A percentile compares a stretch with the other conserved stretches of the same genome.
Evolutionary conservation across 75 land plant species (phyloP).

Genomic region (Picea sitchensis): DNA sequence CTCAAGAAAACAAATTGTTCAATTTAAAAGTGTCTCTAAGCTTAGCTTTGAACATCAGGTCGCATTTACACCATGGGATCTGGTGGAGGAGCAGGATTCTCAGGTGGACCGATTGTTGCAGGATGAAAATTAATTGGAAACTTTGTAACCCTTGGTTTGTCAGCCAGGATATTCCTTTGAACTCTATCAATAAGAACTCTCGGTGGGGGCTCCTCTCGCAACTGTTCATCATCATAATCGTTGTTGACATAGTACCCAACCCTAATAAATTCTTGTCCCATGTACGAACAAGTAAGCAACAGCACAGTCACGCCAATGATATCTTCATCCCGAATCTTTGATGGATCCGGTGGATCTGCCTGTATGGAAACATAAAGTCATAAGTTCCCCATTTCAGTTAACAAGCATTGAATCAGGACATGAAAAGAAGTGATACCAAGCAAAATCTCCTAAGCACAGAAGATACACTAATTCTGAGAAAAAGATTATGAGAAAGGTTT

Average conservation of each 20-base stretch:
- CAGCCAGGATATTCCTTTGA: conserved; percentile 85
- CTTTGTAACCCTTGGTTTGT: conserved; percentile 93
- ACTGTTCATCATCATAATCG: conserved; percentile 86
- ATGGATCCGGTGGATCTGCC: conserved; percentile 94
- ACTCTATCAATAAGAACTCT: conserved; percentile 75
- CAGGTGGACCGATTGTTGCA: neutral
- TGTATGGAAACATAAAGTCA: conserved; percentile 16
- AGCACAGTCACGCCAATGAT: conserved; percentile 94
- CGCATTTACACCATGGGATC: neutral
- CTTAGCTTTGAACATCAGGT: neutral
- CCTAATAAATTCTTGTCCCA: conserved; percentile 90
- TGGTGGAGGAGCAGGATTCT: neutral
- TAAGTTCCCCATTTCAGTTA: neutral
- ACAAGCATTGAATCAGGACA: neutral
- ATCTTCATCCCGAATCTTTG: conserved; percentile 93
- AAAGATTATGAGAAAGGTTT: neutral
- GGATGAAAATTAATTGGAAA: conserved; percentile 86
- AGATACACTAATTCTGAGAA: neutral
- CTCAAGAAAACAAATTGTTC: neutral
- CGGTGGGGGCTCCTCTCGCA: conserved; percentile 86
- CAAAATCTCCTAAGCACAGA: neutral
- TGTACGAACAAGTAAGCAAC: conserved; percentile 86
- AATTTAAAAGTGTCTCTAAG: neutral
- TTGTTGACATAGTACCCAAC: conserved; percentile 98
- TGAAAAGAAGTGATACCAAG: neutral